A percentile compares a stretch with the other conserved stretches of the same genome.
phyloP scores from a whole-genome alignment of 768 basidiomycete species.

The Trichaptum fuscoviolaceum region DNA sequence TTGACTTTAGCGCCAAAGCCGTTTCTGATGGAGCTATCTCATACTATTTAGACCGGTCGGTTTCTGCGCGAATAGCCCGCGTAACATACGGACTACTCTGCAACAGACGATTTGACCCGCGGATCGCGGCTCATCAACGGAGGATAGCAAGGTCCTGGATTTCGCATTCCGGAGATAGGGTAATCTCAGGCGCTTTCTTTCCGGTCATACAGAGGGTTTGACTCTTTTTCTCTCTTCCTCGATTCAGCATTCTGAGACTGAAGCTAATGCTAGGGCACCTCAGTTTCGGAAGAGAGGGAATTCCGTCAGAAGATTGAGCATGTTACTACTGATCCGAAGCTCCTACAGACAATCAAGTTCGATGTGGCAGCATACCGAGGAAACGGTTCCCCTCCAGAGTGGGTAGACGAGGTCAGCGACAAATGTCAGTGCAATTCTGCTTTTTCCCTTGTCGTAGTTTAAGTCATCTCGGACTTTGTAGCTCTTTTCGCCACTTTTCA shows the following conservation, averaged over 20 bases:
- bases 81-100: slow-evolving; percentile 44
- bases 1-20: slow-evolving; percentile 34
- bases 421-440: neutral
- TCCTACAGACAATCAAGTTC: neutral
- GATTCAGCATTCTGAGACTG: neutral
- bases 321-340: neutral
- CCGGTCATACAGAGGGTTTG: neutral
- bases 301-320: neutral
- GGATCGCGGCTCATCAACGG: neutral
- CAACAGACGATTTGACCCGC: slow-evolving; percentile 28
- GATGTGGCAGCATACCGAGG: neutral
- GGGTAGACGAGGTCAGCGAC: neutral
- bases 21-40: slow-evolving; percentile 48
- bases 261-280: neutral
- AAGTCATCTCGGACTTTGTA: neutral
- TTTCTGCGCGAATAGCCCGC: slow-evolving; percentile 42
- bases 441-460: neutral
- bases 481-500: neutral
- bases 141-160: neutral
- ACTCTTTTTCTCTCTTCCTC: neutral
- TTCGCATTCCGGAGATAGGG: neutral
- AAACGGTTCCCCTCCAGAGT: neutral
- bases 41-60: slow-evolving; percentile 41
- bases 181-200: neutral
- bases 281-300: neutral